These are phyloP conservation scores for Astrothelium subdiscretum DNA, from an alignment of 495 filamentous ascomycete genomes.

Conservation along the genomic window DNA sequence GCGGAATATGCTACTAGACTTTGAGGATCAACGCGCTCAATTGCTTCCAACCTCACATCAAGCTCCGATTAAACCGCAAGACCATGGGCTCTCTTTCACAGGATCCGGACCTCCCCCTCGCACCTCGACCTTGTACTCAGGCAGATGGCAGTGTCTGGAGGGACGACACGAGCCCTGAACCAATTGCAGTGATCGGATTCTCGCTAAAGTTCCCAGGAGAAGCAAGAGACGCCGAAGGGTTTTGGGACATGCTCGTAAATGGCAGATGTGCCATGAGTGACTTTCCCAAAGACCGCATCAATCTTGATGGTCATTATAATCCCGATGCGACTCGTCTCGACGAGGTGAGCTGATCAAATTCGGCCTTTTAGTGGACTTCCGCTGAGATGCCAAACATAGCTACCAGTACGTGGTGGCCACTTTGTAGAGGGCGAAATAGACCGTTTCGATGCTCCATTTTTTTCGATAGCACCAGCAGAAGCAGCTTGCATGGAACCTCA, in stretches of 20 bases:
- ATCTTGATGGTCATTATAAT: conserved; percentile 1
- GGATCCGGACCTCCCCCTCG: too few species aligned
- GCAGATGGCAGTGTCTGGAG: too few species aligned
- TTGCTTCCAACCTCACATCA: too few species aligned
- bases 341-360: background rate
- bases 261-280: background rate
- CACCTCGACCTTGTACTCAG: too few species aligned
- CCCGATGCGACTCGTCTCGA: background rate
- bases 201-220: background rate
- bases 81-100: too few species aligned
- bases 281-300: conserved; percentile 5
- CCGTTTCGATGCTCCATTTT: conserved; percentile 1
- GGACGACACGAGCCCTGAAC: too few species aligned
- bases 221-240: background rate
- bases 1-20: too few species aligned
- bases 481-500: conserved; percentile 3
- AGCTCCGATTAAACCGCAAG: too few species aligned
- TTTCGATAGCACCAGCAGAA: background rate
- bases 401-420: background rate
- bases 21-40: too few species aligned
- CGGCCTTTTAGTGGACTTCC: too few species aligned
- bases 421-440: background rate
- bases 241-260: background rate
- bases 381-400: background rate
- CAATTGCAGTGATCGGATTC: conserved; percentile 1